Evolutionary conservation across 805 yeast species (phyloP).

Genomic region (Komagataella pseudopastoris): DNA sequence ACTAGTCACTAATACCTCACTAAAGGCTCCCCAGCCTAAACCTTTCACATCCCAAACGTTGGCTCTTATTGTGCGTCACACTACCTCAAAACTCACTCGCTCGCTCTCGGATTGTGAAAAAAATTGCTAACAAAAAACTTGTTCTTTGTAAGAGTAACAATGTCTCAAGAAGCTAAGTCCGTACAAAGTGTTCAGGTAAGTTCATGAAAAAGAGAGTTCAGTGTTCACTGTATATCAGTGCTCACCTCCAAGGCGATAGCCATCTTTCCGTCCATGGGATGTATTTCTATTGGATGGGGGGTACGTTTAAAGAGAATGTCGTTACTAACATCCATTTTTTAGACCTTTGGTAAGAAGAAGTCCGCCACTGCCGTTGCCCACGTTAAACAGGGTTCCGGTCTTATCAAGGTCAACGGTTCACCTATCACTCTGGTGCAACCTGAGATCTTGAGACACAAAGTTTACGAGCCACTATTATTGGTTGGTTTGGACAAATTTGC

Average conservation of each 20-base stretch:
- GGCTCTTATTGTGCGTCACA: background rate
- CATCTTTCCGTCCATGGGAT: background rate
- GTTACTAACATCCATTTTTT: slow-evolving; percentile 12
- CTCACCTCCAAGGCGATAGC: background rate
- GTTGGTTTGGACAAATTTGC: slow-evolving; percentile 99
- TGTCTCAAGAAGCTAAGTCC: background rate
- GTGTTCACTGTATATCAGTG: background rate
- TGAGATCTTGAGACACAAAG: slow-evolving; percentile 98
- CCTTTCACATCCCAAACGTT: background rate
- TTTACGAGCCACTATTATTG: slow-evolving; percentile 96
- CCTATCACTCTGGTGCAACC: slow-evolving; percentile 99
- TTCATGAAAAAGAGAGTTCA: background rate
- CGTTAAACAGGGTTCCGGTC: slow-evolving; percentile 98
- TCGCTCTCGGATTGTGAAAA: background rate
- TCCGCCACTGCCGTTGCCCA: slow-evolving; percentile 99
- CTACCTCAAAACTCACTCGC: background rate
- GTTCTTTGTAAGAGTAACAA: background rate
- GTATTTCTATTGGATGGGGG: background rate
- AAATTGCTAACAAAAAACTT: background rate
- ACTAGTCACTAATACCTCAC: background rate
- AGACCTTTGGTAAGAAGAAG: slow-evolving; percentile 99
- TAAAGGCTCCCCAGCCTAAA: background rate
- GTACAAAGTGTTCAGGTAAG: background rate
- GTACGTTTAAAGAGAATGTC: background rate
- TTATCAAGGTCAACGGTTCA: slow-evolving; percentile 97